These are phyloP conservation scores for Petunia axillaris DNA, from an alignment of 257 asterid genomes.

Conservation along the genomic window DNA sequence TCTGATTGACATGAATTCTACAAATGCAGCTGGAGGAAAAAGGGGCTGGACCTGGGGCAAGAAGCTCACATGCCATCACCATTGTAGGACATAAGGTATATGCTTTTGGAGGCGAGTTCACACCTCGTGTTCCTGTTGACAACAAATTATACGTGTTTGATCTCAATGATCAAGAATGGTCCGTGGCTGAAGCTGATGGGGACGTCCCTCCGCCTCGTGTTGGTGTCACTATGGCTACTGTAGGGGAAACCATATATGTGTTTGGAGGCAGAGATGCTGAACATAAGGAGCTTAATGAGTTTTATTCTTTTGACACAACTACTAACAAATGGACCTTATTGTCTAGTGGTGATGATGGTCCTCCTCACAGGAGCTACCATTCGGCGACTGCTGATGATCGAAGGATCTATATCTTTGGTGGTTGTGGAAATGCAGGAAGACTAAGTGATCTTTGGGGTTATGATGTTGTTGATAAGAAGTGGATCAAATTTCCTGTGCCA, in stretches of 20 bases:
- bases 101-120: constrained; percentile 86
- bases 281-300: constrained; percentile 75
- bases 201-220: constrained; percentile 88
- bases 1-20: background rate
- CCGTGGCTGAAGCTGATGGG: constrained; percentile 58
- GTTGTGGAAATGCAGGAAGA: constrained; percentile 78
- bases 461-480: constrained; percentile 50
- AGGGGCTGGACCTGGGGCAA: constrained; percentile 83
- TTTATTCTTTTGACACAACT: constrained; percentile 60
- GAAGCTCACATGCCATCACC: constrained; percentile 91
- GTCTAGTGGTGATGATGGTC: constrained; percentile 48
- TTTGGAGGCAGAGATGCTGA: constrained; percentile 84
- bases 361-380: constrained; percentile 85
- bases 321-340: constrained; percentile 65
- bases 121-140: constrained; percentile 85
- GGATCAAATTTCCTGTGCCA: constrained; percentile 61
- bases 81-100: constrained; percentile 73
- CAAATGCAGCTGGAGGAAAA: constrained; percentile 72
- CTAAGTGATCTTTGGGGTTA: constrained; percentile 86
- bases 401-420: constrained; percentile 72
- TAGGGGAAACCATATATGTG: constrained; percentile 60
- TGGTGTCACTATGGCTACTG: constrained; percentile 77
- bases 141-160: constrained; percentile 68
- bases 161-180: constrained; percentile 67
- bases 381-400: constrained; percentile 70